These are phyloP conservation scores for Chlorella sp. DNA, from an alignment of 139 green algal species.

Conservation along the genomic window DNA sequence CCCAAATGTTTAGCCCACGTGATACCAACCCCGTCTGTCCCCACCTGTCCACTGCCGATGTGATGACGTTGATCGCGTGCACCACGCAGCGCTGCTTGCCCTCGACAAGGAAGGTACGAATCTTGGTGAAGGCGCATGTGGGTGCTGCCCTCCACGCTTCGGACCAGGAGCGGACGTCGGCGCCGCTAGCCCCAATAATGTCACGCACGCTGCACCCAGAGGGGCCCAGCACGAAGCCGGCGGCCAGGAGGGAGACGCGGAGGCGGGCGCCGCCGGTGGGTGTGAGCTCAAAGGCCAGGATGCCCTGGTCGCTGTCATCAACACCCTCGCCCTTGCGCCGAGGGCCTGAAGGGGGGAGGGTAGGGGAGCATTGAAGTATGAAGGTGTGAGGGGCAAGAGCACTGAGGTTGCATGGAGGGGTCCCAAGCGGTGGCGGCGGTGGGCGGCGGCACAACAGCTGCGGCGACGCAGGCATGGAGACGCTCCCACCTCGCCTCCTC, in stretches of 20 bases:
- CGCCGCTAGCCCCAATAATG: constrained; percentile 74
- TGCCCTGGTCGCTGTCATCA: constrained; percentile 87
- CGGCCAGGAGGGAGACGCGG: constrained; percentile 88
- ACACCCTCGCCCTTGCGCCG: constrained; percentile 75
- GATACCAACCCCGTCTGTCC: background rate
- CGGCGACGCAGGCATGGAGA: background rate
- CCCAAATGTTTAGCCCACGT: no score
- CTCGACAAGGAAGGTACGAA: constrained; percentile 69
- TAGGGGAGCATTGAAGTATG: background rate
- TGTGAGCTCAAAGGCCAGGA: constrained; percentile 68
- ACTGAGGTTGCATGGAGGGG: background rate
- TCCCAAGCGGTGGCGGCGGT: background rate
- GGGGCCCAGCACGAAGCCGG: constrained; percentile 79
- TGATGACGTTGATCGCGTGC: constrained; percentile 74
- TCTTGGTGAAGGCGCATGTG: constrained; percentile 32
- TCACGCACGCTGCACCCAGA: constrained; percentile 77
- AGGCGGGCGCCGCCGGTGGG: constrained; percentile 64
- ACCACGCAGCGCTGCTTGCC: constrained; percentile 45
- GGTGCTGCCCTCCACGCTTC: constrained; percentile 44
- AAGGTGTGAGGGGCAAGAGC: background rate
- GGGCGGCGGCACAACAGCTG: background rate
- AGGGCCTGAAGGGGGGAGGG: constrained; percentile 63
- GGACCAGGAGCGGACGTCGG: constrained; percentile 85
- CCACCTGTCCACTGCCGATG: constrained; percentile 68
- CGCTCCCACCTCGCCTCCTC: no score